These are phyloP conservation scores for Thermoascus crustaceus DNA, from an alignment of 2,329 filamentous ascomycete genomes.

Conservation along the genomic window DNA sequence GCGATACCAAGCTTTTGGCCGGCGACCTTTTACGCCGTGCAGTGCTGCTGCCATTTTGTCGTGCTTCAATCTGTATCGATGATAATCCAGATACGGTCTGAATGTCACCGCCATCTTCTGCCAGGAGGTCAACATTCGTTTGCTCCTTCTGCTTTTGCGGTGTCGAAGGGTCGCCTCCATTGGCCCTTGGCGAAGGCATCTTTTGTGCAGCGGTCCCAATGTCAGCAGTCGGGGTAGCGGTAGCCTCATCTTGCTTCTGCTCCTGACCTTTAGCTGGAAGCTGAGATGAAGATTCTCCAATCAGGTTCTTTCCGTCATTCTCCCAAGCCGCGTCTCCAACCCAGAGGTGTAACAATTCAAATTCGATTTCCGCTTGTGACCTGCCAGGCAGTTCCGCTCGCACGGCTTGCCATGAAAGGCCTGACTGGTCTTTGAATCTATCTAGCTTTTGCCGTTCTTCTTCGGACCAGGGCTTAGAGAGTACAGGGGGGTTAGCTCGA, in stretches of 20 bases:
- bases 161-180: background rate
- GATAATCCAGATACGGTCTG: slow-evolving; percentile 11
- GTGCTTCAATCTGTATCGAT: slow-evolving; percentile 11
- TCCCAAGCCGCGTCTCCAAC: slow-evolving; percentile 15
- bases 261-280: no score
- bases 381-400: slow-evolving; percentile 20
- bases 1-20: slow-evolving; percentile 7
- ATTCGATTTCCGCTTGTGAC: slow-evolving; percentile 24
- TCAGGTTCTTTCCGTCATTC: slow-evolving; percentile 2
- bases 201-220: background rate
- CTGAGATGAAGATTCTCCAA: background rate
- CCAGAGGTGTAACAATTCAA: slow-evolving; percentile 26
- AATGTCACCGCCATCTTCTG: slow-evolving; percentile 10
- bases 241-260: slow-evolving; percentile 5
- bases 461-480: slow-evolving; percentile 22
- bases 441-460: slow-evolving; percentile 19
- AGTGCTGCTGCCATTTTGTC: background rate
- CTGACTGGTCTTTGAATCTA: slow-evolving; percentile 17
- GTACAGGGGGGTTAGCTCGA: slow-evolving; percentile 16
- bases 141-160: background rate
- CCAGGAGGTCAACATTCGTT: slow-evolving; percentile 11
- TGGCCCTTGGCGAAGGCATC: background rate
- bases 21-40: slow-evolving; percentile 4
- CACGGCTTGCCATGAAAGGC: slow-evolving; percentile 24
- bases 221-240: background rate